Base-by-base conservation (phyloP, 176 grass and related monocot genomes). In the Urochloa ruziziensis region DNA sequence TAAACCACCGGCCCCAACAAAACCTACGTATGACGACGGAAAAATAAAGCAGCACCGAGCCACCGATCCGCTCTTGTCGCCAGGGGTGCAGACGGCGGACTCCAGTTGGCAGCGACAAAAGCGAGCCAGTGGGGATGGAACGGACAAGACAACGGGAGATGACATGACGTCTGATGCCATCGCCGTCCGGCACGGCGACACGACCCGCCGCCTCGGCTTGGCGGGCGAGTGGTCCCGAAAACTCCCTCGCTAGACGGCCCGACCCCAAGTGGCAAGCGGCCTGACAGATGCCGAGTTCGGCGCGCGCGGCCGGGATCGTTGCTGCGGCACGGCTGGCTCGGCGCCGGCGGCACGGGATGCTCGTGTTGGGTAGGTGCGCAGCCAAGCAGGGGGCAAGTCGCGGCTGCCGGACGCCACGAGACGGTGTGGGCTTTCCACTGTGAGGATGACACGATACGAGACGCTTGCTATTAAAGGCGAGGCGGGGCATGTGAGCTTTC, bases 111-210 rank as follows among this genome's bases (percentile, higher is more conserved):
- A 1, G 19, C 73, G 23, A 11, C 40, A 15, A 62, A 62, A 62
- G 75, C 57, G 75, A 66, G 59, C n/a, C n/a, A 9, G 77, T 33
- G 28, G 77, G 60, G 27, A 16, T 65, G 60, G 59, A 48, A 63
- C 43, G 42, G 60, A 51, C 59, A n/a, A 47, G 60, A 79, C 59
- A 23, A 79, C 61, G 27, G 14, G 16, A 44, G 10, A 33, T 16
- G 47, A 49, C 14, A 49, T 54, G 64, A 61, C 74, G 32, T 65
- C 76, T 16, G 76, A 64, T 79, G 58, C 74, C 35, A 5, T 28
- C 52, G 30, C 71, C 70, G 29, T 33, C 29, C 30, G 25, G 70
- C 70, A 10, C 44, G 56, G 0, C 56, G 53, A 21, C 47, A 12
- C 47, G 15, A 1, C 47, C 47, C 47, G 47, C 47, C 16, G 47